Evolutionary conservation across 2,329 filamentous ascomycete species (phyloP).

Genomic region (Clonostachys byssicola): DNA sequence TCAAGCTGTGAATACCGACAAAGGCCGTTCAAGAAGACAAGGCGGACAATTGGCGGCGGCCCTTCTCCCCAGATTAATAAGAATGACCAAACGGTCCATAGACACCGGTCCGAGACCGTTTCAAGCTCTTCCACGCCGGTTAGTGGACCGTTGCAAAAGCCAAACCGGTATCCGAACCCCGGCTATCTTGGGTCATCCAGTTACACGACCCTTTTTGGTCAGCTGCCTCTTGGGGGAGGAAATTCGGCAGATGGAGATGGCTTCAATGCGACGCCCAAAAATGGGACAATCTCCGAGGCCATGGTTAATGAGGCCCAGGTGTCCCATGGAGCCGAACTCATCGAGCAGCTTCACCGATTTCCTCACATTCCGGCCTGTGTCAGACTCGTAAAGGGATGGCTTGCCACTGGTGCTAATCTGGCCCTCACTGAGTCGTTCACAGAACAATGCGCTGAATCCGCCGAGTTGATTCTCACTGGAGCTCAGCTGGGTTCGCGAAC

Average conservation of each 20-base stretch:
- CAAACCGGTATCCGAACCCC: slow-evolving; percentile 10
- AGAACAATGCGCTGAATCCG: background rate
- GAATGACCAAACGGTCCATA: too few relatives aligned
- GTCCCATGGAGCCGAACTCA: slow-evolving; percentile 4
- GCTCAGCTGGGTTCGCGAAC: too few relatives aligned
- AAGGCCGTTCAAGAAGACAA: too few relatives aligned
- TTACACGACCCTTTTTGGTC: background rate
- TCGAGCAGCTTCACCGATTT: slow-evolving; percentile 2
- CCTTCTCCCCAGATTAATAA: too few relatives aligned
- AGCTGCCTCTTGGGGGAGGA: too few relatives aligned
- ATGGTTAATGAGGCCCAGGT: slow-evolving; percentile 1
- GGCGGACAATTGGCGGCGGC: too few relatives aligned
- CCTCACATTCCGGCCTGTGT: slow-evolving; percentile 1
- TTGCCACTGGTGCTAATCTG: slow-evolving; percentile 4
- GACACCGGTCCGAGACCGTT: background rate
- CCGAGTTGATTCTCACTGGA: too few relatives aligned
- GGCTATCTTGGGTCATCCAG: slow-evolving; percentile 13
- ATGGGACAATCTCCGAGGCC: slow-evolving; percentile 6
- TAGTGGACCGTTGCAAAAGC: slow-evolving; percentile 2
- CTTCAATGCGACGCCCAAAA: slow-evolving; percentile 2
- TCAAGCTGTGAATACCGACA: too few relatives aligned
- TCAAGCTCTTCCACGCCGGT: slow-evolving; percentile 1
- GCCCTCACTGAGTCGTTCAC: slow-evolving; percentile 3
- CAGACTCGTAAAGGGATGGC: slow-evolving; percentile 3
- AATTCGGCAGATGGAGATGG: background rate